Percentiles rank a stretch among this genome's conserved stretches.
Evolutionary conservation across 805 yeast species (phyloP).

Genomic region (Suhomyces vadensis): DNA sequence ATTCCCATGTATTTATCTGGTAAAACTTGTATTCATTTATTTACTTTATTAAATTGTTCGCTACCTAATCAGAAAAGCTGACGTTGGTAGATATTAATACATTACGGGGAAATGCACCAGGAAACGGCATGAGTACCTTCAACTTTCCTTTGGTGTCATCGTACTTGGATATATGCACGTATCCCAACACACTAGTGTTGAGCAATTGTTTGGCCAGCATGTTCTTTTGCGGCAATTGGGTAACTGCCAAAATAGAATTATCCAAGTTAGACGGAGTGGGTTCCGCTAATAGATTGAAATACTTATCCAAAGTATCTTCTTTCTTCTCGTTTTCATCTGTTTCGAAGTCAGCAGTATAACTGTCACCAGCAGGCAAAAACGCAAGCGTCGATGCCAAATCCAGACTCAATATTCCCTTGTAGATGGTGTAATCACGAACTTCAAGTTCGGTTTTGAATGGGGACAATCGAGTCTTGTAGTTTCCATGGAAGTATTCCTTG

Average conservation of each 20-base stretch:
- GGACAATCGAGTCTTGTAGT: constrained; percentile 60
- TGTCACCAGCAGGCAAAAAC: constrained; percentile 46
- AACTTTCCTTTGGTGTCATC: constrained; percentile 73
- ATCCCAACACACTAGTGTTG: constrained; percentile 71
- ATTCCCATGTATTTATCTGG: too few relatives aligned
- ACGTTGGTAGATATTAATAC: constrained; percentile 73
- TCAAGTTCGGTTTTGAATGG: constrained; percentile 85
- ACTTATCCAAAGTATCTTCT: constrained; percentile 35
- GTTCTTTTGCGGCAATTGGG: constrained; percentile 37
- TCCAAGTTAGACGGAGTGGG: constrained; percentile 59
- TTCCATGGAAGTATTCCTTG: constrained; percentile 89
- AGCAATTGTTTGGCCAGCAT: constrained; percentile 50
- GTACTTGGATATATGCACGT: constrained; percentile 66
- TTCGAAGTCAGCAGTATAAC: constrained; percentile 35
- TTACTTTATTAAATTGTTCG: too few relatives aligned
- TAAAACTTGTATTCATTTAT: constrained; percentile 7
- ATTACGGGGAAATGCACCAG: constrained; percentile 78
- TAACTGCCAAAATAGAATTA: constrained; percentile 71
- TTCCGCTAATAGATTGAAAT: constrained; percentile 37
- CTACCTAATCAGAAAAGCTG: constrained; percentile 63
- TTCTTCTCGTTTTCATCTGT: constrained; percentile 16
- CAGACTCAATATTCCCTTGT: constrained; percentile 53
- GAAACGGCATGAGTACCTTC: constrained; percentile 80
- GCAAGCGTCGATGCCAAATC: constrained; percentile 38
- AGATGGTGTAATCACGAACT: constrained; percentile 58